Evolutionary conservation across 768 basidiomycete genomes (phyloP).

Genomic region (Peribolospora baueri): DNA sequence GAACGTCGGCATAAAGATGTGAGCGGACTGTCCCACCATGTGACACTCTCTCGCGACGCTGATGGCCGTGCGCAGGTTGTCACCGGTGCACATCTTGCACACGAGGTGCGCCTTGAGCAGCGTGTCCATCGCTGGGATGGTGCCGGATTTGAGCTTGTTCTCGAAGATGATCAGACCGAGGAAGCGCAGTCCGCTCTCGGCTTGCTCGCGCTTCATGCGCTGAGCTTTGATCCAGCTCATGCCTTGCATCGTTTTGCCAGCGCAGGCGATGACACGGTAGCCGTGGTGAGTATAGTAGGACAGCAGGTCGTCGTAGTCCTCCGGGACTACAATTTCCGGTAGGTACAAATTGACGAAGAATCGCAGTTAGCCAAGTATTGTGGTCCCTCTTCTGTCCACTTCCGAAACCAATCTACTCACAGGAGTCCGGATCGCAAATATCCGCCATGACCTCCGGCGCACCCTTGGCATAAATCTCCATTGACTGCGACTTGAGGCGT

Average conservation of each 20-base stretch:
- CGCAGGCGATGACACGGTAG: constrained; percentile 92
- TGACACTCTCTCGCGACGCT: constrained; percentile 88
- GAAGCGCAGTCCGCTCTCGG: constrained; percentile 70
- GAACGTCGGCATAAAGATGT: constrained; percentile 69
- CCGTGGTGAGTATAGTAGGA: constrained; percentile 93
- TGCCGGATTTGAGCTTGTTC: constrained; percentile 84
- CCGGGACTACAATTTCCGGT: constrained; percentile 38
- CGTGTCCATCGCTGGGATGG: constrained; percentile 66
- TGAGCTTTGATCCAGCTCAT: constrained; percentile 94
- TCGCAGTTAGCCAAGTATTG: neutral
- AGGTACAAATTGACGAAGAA: neutral
- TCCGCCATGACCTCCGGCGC: constrained; percentile 94
- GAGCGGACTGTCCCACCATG: constrained; percentile 61
- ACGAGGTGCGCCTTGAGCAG: constrained; percentile 72
- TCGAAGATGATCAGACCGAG: constrained; percentile 92
- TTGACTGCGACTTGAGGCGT: constrained; percentile 68
- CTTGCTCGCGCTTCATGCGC: constrained; percentile 85
- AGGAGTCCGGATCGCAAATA: constrained; percentile 75
- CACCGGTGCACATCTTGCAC: constrained; percentile 94
- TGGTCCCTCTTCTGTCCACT: neutral
- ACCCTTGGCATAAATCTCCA: constrained; percentile 98
- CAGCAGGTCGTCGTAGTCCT: constrained; percentile 84
- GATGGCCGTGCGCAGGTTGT: constrained; percentile 86
- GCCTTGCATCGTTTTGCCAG: constrained; percentile 80
- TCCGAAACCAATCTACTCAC: constrained; percentile 27